These are phyloP conservation scores for Tympanopsis confertula DNA, from an alignment of 2,329 filamentous ascomycete species.

Conservation along the genomic window DNA sequence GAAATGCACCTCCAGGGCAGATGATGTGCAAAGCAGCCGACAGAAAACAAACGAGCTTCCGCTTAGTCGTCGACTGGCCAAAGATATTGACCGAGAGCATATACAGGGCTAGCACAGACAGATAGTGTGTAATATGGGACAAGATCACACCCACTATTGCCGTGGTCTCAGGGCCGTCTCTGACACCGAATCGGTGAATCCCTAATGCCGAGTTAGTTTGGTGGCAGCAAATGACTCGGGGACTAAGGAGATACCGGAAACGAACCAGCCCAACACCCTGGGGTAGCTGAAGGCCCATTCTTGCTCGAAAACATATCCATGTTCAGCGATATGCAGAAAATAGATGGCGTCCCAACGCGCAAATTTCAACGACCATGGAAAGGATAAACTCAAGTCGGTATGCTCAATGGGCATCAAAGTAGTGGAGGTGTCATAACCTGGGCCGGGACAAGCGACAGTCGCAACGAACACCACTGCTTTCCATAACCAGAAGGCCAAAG, in stretches of 20 bases:
- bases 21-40: constrained; percentile 44
- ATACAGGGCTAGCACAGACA: constrained; percentile 45
- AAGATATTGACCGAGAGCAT: constrained; percentile 29
- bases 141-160: constrained; percentile 31
- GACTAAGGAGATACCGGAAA: constrained; percentile 13
- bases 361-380: constrained; percentile 26
- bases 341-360: constrained; percentile 54
- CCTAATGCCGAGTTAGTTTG: neutral
- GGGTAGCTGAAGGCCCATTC: constrained; percentile 56
- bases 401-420: constrained; percentile 25
- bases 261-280: constrained; percentile 23
- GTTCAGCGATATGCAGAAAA: constrained; percentile 37
- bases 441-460: constrained; percentile 36
- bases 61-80: constrained; percentile 8
- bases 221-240: neutral
- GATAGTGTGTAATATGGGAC: constrained; percentile 40
- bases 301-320: constrained; percentile 48
- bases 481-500: constrained; percentile 35
- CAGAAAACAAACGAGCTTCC: constrained; percentile 26
- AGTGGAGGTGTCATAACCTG: constrained; percentile 53
- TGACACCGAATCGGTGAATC: too few species aligned
- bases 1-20: constrained; percentile 47
- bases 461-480: constrained; percentile 39
- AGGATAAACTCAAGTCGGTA: neutral
- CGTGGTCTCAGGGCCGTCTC: too few species aligned